Evolutionary conservation across 23 red algal species (phyloP).

Genomic region (Cyanidium caldarium): DNA sequence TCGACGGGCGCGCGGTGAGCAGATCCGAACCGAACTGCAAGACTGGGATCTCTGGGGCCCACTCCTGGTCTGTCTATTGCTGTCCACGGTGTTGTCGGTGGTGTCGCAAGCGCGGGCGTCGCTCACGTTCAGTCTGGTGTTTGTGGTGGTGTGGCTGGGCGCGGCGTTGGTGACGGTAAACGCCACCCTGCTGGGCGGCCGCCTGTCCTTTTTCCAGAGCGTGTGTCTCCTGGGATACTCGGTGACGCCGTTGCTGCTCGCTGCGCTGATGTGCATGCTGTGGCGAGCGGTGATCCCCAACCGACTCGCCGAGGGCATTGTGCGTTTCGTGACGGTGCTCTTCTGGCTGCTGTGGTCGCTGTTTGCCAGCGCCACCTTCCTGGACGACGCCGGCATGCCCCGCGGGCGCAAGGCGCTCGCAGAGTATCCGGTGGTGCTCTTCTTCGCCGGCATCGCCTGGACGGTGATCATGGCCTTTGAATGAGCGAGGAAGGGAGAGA

Average conservation of each 20-base stretch:
- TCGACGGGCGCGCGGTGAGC: slow-evolving; percentile 10
- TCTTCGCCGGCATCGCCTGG: slow-evolving; percentile 80
- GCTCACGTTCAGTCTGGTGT: slow-evolving; percentile 79
- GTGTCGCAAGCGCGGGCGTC: slow-evolving; percentile 50
- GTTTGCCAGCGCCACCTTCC: slow-evolving; percentile 65
- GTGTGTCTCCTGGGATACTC: slow-evolving; percentile 93
- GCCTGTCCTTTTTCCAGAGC: slow-evolving; percentile 84
- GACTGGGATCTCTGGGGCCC: slow-evolving; percentile 99
- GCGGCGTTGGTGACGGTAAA: slow-evolving; percentile 85
- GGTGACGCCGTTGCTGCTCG: slow-evolving; percentile 67
- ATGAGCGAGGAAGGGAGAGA: too few relatives aligned
- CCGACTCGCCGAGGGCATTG: slow-evolving; percentile 27
- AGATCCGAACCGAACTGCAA: slow-evolving; percentile 66
- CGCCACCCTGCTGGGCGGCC: slow-evolving; percentile 75
- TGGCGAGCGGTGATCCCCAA: slow-evolving; percentile 41
- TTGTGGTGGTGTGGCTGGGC: slow-evolving; percentile 84
- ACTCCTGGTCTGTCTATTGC: slow-evolving; percentile 83
- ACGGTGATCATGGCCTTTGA: slow-evolving; percentile 90
- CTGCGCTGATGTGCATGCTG: slow-evolving; percentile 38
- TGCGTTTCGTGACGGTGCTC: slow-evolving; percentile 50
- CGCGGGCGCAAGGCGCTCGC: slow-evolving; percentile 77
- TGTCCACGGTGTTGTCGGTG: slow-evolving; percentile 60
- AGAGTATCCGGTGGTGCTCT: slow-evolving; percentile 70
- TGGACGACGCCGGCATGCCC: slow-evolving; percentile 68
- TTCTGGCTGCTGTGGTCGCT: slow-evolving; percentile 68